Evolutionary conservation across 345 rosid genomes (phyloP).

Genomic region (Rhizophora apiculata): DNA sequence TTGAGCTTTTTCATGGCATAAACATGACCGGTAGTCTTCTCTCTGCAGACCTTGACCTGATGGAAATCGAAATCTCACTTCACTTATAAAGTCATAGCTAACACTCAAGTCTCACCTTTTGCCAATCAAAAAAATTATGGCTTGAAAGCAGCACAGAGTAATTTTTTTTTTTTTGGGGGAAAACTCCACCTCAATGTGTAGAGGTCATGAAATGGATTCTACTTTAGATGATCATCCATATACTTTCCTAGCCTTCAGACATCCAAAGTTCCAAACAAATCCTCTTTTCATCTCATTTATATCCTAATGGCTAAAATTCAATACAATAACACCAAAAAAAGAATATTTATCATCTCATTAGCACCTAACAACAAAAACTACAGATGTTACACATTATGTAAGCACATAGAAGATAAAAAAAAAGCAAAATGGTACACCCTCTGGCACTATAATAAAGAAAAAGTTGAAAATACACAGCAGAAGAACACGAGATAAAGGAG

Average conservation of each 20-base stretch:
- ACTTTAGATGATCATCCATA: too few relatives aligned
- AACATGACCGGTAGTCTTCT: slow-evolving; percentile 81
- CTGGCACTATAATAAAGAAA: background rate
- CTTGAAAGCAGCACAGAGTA: too few relatives aligned
- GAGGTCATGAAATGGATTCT: too few relatives aligned
- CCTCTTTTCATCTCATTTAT: too few relatives aligned
- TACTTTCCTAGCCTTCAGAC: too few relatives aligned
- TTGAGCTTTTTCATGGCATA: slow-evolving; percentile 95
- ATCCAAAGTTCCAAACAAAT: too few relatives aligned
- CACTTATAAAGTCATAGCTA: background rate
- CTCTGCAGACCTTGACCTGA: slow-evolving; percentile 90
- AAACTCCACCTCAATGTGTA: too few relatives aligned
- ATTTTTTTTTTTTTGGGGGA: too few relatives aligned
- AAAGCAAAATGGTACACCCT: background rate
- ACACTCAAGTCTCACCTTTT: background rate
- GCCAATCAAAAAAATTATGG: too few relatives aligned
- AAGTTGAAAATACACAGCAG: background rate
- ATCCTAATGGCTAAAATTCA: too few relatives aligned
- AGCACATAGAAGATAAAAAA: background rate
- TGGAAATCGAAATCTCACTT: slow-evolving; percentile 19
- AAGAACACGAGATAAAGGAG: background rate
- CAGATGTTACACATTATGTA: background rate
- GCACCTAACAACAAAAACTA: background rate
- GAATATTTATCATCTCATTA: too few relatives aligned
- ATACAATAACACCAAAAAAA: too few relatives aligned